Evolutionary conservation across 1,284 basidiomycete genomes (phyloP), one percentile per base, ranked within the genome.

Genomic region (Melampsora occidentalis): DNA sequence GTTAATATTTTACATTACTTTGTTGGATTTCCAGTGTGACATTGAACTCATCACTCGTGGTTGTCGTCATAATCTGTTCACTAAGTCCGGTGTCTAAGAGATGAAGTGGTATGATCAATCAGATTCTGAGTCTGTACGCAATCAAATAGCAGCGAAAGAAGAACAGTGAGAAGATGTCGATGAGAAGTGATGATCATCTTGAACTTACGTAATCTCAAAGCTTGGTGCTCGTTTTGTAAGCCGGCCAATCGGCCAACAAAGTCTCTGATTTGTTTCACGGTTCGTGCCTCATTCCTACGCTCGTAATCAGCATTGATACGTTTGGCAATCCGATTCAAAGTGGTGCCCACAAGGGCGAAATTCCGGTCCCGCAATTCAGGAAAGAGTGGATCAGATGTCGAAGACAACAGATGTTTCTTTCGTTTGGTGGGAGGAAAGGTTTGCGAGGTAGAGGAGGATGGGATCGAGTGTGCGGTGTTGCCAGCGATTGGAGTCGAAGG

Each of bases 181-280:
- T 64, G 35, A 35, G 66, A 77, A 51, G 76, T 51, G 28, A 33
- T 31, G 28, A 16, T 16, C 65, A 35, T 61, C 46, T 28, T 6
- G 0, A 14, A 85, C 90, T 83, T 81, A 95, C 94, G 96, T 71
- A 98, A 85, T 76, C 91, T 87, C 78, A 99, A 84, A 53, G 90
- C 89, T 81, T 95, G 91, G 81, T 97, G 94, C 81, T 97, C 94
- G 31, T 87, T 89, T 84, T 98, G 93, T 78, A 99, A 85, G 0
- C 93, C 92, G 49, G 94, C 93, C 1, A 99, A 86, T 81, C 92
- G 93, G 18, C 94, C 93, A 9, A 99, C 96, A 84, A 99, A 98
- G 81, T 96, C 93, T 78, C 91, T 89, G 81, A 99, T 87, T 83
- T 99, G 93, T 4, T 91, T 88, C 33, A 97, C 92, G 5, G 93